phyloP scores from a whole-genome alignment of 495 filamentous ascomycete species.

The Penicillium lagena region DNA sequence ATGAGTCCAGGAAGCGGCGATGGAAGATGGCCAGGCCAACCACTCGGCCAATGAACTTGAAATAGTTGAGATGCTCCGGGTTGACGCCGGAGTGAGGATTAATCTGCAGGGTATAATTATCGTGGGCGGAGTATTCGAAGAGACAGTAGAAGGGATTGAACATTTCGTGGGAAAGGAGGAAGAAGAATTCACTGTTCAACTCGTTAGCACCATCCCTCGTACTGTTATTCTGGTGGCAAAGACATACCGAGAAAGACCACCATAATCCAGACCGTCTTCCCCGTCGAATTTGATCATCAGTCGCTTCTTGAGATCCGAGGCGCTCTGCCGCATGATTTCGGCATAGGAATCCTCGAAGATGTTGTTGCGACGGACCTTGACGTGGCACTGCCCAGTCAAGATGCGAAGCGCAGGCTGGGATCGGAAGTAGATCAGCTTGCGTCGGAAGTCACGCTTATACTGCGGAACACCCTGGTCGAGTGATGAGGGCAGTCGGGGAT shows the following conservation, averaged over 20 bases:
- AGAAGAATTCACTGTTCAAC: slow-evolving; percentile 86
- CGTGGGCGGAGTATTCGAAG: slow-evolving; percentile 98
- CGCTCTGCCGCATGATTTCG: slow-evolving; percentile 94
- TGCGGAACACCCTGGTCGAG: slow-evolving; percentile 97
- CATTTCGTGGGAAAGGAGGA: slow-evolving; percentile 99
- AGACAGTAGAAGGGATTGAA: slow-evolving; percentile 99
- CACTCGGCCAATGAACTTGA: slow-evolving; percentile 99
- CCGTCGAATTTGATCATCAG: slow-evolving; percentile 99
- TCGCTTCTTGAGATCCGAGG: slow-evolving; percentile 94
- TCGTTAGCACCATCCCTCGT: background rate
- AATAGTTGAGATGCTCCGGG: slow-evolving; percentile 98
- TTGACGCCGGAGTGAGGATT: slow-evolving; percentile 99
- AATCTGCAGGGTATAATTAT: slow-evolving; percentile 99
- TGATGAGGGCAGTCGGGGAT: slow-evolving; percentile 89
- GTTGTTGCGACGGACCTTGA: slow-evolving; percentile 92
- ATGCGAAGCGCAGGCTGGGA: slow-evolving; percentile 96
- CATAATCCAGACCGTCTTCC: slow-evolving; percentile 96
- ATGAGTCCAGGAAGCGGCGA: slow-evolving; percentile 93
- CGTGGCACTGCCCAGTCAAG: slow-evolving; percentile 91
- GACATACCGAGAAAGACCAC: slow-evolving; percentile 78
- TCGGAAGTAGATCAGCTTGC: slow-evolving; percentile 98
- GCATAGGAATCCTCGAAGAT: slow-evolving; percentile 99
- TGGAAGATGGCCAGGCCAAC: slow-evolving; percentile 99
- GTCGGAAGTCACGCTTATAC: slow-evolving; percentile 97
- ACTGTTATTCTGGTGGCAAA: background rate